Conservation (phyloP, 352 stramenopile species). For the Peronospora farinosa region DNA sequence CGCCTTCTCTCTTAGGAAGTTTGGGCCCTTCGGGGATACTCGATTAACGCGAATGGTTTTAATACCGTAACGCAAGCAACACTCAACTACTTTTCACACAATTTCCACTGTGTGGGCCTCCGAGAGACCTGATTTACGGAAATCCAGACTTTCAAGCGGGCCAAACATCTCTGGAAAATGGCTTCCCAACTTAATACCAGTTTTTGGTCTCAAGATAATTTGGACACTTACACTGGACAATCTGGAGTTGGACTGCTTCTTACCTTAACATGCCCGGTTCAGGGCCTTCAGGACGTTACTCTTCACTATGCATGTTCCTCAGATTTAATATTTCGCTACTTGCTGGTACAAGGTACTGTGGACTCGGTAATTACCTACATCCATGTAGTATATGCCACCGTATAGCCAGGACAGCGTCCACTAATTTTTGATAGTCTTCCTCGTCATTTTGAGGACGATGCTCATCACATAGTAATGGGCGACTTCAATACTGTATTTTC, state of each 20-base stretch:
- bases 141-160: no score
- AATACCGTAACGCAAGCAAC: not conserved
- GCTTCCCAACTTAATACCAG: slow-evolving; percentile 4
- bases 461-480: slow-evolving; percentile 2
- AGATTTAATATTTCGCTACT: slow-evolving; percentile 1
- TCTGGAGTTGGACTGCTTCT: slow-evolving; percentile 7
- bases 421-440: not conserved
- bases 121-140: slow-evolving; percentile 2
- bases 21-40: not conserved
- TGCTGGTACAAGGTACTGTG: slow-evolving; percentile 1
- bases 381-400: slow-evolving; percentile 12
- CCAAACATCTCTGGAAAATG: not conserved
- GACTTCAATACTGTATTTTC: slow-evolving; percentile 6
- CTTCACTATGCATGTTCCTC: not conserved
- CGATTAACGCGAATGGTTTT: slow-evolving; percentile 1
- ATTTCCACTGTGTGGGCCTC: not conserved
- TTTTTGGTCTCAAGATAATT: slow-evolving; percentile 19
- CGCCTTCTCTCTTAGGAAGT: not conserved
- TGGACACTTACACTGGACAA: not conserved
- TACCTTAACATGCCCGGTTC: slow-evolving; percentile 1
- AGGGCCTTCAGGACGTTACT: slow-evolving; percentile 1
- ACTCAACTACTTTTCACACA: not conserved
- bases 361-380: slow-evolving; percentile 6
- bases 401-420: not conserved
- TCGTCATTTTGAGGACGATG: slow-evolving; percentile 2